A percentile compares a stretch with the other conserved stretches of the same genome.
phyloP scores from a whole-genome alignment of 2,329 filamentous ascomycete genomes.

The Cladophialophora immunda region DNA sequence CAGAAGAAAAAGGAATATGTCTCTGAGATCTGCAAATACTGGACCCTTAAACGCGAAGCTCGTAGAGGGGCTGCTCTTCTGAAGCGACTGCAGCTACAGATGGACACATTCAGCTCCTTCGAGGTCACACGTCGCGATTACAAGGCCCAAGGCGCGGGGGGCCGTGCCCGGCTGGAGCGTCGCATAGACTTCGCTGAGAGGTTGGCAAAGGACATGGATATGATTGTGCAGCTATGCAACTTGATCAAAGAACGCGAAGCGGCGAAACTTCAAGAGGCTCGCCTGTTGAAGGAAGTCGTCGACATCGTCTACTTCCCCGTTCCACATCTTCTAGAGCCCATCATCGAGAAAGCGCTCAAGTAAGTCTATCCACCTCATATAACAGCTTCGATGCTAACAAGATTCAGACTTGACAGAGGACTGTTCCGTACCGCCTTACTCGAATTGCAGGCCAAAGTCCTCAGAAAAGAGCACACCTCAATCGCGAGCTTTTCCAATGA shows the following conservation, averaged over 20 bases:
- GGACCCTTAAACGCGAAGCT: constrained; percentile 95
- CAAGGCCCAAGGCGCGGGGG: constrained; percentile 88
- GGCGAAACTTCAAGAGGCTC: constrained; percentile 77
- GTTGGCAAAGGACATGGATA: constrained; percentile 78
- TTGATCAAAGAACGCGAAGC: constrained; percentile 78
- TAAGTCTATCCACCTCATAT: constrained; percentile 62
- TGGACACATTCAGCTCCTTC: constrained; percentile 97
- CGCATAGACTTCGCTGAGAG: constrained; percentile 81
- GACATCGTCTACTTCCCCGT: constrained; percentile 94
- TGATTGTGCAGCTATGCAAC: constrained; percentile 74
- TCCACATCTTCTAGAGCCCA: constrained; percentile 75
- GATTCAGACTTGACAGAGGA: constrained; percentile 54
- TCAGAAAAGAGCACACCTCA: constrained; percentile 67
- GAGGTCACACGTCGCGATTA: constrained; percentile 96
- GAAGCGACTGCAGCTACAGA: constrained; percentile 90
- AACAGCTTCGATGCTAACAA: constrained; percentile 36
- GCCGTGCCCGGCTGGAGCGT: constrained; percentile 77
- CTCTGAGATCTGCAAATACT: constrained; percentile 93
- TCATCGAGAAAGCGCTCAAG: constrained; percentile 81
- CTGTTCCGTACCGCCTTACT: constrained; percentile 66
- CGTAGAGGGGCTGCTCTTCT: constrained; percentile 88
- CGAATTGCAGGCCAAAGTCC: constrained; percentile 61
- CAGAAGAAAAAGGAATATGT: constrained; percentile 85
- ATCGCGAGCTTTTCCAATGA: constrained; percentile 69
- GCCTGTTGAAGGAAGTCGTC: constrained; percentile 79